A percentile compares a stretch with the other conserved stretches of the same genome.
Evolutionary conservation across 2,329 filamentous ascomycete species (phyloP).

Genomic region (Hymenoscyphus fructigenus): DNA sequence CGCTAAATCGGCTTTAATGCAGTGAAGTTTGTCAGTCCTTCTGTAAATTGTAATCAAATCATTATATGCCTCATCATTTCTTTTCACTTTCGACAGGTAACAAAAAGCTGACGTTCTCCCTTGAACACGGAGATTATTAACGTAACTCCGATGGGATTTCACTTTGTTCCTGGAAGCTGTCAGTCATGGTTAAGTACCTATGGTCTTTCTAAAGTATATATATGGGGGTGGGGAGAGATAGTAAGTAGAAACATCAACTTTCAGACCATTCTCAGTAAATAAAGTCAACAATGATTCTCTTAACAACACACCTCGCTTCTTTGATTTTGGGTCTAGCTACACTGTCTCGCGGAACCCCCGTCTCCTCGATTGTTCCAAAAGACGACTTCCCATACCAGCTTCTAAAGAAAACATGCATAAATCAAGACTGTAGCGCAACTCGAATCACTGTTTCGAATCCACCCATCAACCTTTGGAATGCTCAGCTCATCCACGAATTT

Average conservation of each 20-base stretch:
- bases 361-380: not conserved
- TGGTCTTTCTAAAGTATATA: not conserved
- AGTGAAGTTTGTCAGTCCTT: not conserved
- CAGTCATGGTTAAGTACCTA: no score
- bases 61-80: not conserved
- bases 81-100: no score
- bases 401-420: constrained; percentile 4
- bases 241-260: not conserved
- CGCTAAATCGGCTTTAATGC: no score
- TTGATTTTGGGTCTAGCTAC: not conserved
- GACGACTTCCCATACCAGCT: not conserved
- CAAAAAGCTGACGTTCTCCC: not conserved
- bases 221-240: not conserved
- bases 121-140: not conserved
- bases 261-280: not conserved
- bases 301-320: not conserved
- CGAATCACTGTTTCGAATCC: constrained; percentile 6
- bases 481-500: not conserved
- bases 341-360: not conserved
- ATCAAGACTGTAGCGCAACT: constrained; percentile 1
- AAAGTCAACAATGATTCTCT: not conserved
- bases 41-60: not conserved
- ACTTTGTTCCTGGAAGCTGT: not conserved
- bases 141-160: not conserved
- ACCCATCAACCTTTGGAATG: constrained; percentile 2